Base-by-base conservation (phyloP, 345 rosid genomes). In the Mercurialis annua region DNA sequence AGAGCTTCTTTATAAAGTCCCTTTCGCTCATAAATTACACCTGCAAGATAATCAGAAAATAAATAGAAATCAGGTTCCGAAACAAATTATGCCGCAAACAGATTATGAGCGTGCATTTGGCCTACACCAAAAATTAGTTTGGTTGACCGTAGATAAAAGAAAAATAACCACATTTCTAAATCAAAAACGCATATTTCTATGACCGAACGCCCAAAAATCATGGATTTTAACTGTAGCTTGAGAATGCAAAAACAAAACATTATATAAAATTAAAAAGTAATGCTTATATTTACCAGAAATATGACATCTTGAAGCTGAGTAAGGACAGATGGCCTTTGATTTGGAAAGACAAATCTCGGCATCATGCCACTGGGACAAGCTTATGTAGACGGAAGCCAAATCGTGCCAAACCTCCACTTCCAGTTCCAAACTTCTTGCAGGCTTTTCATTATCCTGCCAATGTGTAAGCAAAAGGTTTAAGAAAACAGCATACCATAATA, bases 321-420 rank as follows among this genome's bases (percentile, higher is more conserved):
- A 80, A 53, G 81, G 66, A 14, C 48, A 54, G 11, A 90, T 78
- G 74, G 82, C 86, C 76, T 73, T 77, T 62, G 90, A 90, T 80
- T 84, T 86, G 70, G 87, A 83, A 73, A 90, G 92, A 75, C 97
- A 88, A 18, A 80, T 71, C 85, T 88, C 95, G 29, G 92, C 90
- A 33, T 90, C 97, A 38, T 43, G 81, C 94, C 89, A 84, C 53
- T 81, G 87, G 1, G 87, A 82, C 59, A 85, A 73, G 73, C 80
- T 72, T 62, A 82, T 85, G 77, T 86, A 90, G 54, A 88, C 66
- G 70, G 80, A 76, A 71, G 92, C 89, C 17, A 86, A 76, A 76
- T 88, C 97, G 62, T 88, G 90, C 97, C 95, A 90, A 54, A 85
- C 81, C 46, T 86, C 87, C 67, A 77, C 81, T 49, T 86, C 87